Conservation (phyloP, 345 rosid species). For the Tarenaya hassleriana region DNA sequence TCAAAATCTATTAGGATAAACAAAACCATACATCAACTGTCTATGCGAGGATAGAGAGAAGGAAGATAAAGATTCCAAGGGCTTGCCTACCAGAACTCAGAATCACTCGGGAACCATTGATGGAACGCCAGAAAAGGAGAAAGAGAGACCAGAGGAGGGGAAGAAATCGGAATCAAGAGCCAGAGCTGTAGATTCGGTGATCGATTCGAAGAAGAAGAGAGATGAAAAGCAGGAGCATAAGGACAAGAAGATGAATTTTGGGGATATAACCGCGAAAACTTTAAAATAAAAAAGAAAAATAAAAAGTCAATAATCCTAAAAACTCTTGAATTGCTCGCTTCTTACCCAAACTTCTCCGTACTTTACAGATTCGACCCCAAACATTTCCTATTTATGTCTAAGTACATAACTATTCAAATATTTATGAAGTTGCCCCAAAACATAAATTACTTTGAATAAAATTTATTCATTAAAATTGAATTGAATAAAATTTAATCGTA, state of each 20-base stretch:
- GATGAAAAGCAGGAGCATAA: conserved; percentile 25
- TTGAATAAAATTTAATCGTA: no score
- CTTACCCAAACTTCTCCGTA: no score
- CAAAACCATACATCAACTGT: conserved; percentile 19
- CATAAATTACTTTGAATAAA: no score
- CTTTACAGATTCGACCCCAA: no score
- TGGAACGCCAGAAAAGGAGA: conserved; percentile 11
- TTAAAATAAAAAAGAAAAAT: conserved; percentile 35
- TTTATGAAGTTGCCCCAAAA: no score
- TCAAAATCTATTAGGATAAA: background rate
- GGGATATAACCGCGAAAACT: conserved; percentile 66
- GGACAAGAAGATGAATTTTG: conserved; percentile 21
- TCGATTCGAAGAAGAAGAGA: conserved; percentile 16
- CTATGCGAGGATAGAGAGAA: conserved; percentile 5
- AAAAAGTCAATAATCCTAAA: background rate
- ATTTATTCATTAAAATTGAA: no score
- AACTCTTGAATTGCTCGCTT: no score
- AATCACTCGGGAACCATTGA: conserved; percentile 26
- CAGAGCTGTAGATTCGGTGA: conserved; percentile 14
- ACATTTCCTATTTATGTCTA: no score
- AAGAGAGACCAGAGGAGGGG: conserved; percentile 8
- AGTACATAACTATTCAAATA: no score
- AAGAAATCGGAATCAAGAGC: conserved; percentile 25
- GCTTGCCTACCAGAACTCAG: conserved; percentile 29
- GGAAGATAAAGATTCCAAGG: conserved; percentile 13